These are phyloP conservation scores for Jasminum sambac DNA, from an alignment of 257 asterid species.

Conservation along the genomic window DNA sequence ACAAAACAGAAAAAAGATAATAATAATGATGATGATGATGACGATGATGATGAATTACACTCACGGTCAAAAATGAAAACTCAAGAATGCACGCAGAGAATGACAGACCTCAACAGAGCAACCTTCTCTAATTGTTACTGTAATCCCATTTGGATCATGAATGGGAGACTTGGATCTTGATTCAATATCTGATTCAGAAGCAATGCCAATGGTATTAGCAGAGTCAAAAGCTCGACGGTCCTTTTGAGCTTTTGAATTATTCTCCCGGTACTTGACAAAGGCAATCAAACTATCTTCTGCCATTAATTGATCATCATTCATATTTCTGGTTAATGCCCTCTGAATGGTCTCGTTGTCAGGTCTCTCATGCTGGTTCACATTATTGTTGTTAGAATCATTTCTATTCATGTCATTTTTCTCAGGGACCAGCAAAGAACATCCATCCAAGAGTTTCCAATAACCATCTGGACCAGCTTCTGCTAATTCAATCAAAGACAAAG, in stretches of 20 bases:
- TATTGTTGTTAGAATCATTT: constrained; percentile 27
- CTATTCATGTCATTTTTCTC: constrained; percentile 36
- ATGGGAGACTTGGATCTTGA: constrained; percentile 27
- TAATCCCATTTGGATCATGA: constrained; percentile 22
- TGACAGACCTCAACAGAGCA: constrained; percentile 76
- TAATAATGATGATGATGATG: neutral
- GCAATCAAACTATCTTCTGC: constrained; percentile 33
- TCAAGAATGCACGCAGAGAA: constrained; percentile 16
- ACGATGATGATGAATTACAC: neutral
- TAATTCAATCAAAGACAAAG: constrained; percentile 63
- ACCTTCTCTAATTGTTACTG: constrained; percentile 59
- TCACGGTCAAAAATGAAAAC: constrained; percentile 11
- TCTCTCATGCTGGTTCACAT: constrained; percentile 34
- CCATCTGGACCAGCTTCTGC: constrained; percentile 73
- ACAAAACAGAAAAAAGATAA: constrained; percentile 11
- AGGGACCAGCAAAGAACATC: constrained; percentile 36
- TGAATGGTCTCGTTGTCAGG: constrained; percentile 44
- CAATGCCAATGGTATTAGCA: constrained; percentile 32
- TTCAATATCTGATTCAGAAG: constrained; percentile 42
- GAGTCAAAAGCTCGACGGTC: constrained; percentile 37
- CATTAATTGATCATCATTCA: constrained; percentile 33
- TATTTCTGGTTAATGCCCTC: constrained; percentile 34
- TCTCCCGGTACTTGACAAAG: constrained; percentile 38
- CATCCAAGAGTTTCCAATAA: constrained; percentile 56
- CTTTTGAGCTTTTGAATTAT: constrained; percentile 39